Base-by-base conservation (phyloP, 2,329 filamentous ascomycete genomes). In the Ophiostoma quercus region DNA sequence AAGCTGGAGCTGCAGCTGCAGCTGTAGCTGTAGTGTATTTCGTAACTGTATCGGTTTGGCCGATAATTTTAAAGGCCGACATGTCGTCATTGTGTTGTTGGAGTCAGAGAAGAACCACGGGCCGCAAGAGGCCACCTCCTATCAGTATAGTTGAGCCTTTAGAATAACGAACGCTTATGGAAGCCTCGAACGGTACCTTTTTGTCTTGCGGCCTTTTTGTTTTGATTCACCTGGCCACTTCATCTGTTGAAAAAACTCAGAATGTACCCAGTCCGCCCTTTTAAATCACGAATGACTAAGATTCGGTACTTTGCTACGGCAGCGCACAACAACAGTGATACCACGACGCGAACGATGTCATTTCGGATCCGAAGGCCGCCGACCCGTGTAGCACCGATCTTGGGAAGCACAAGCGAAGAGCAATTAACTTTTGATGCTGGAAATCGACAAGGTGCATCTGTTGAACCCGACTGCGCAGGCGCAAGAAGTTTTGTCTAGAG, bases 81-180 rank as follows among this genome's bases (percentile, higher is more conserved):
- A 57, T 57, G 51, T 57, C 51, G 51, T 57, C 51, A 57, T 57
- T 57, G n/a, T 25, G 22, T 5, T 57, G n/a, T 57, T 25, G 51
- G 8, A 8, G 43, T 47, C 25, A 29, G 25, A 29, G 25, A 25
- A 7, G 51, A 57, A 22, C n/a, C 25, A 29, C 25, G 25, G 25
- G 25, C 25, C 25, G 25, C 1, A 29, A 29, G 1, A 29, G 25
- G 25, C 25, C 25, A 29, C 25, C 25, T 29, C 25, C 25, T 29
- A 29, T 1, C 25, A 29, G 25, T 2, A 29, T 29, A 29, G 25
- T 29, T 29, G 25, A 29, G 25, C 2, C 2, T 29, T 29, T 29
- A 34, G 34, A 47, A 47, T 19, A 16, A 7, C 6, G 5, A n/a
- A 47, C 19, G 16, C 4, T 19, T n/a, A 47, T 47, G n/a, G 43